Base-by-base conservation (phyloP, 441 rosid species). In the Raphanus hybrid region DNA sequence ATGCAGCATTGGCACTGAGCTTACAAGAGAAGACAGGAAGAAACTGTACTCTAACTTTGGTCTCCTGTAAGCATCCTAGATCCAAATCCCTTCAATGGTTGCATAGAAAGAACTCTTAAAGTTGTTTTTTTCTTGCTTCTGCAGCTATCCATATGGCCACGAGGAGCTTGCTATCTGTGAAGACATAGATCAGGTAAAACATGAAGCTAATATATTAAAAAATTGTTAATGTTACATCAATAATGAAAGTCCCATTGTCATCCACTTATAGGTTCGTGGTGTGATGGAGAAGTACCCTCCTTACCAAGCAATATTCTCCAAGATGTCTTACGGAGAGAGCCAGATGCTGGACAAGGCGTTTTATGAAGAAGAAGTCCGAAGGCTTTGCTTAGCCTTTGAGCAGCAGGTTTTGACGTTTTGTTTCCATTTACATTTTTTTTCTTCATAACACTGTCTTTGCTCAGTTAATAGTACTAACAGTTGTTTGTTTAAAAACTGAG, bases 311-410 rank as follows among this genome's bases (percentile, higher is more conserved):
- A 90, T 93, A 32, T 91, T 95, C 80, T 83, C 96, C 2, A 96
- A 86, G 81, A 76, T 96, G 77, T 88, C 98, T 1, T 93, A 93
- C 64, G 97, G 99, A 65, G 99, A 92, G 85, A 96, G 96, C 75
- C 98, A 93, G 83, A 84, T 93, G 88, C 98, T 96, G 2, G 98
- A 96, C 82, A 93, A 92, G 80, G 99, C 99, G 75, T 96, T 96
- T 78, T 96, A 93, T 29, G 99, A 93, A 80, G 99, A 96, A 83
- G 98, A 96, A 85, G 98, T 96, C 76, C 87, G 93, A 84, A 91
- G 99, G 88, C 97, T 93, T 58, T 96, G 98, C 87, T 82, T 93
- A 81, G 85, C 98, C 74, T 96, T 93, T 52, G 97, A 96, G 86
- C 99, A 93, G 70, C 98, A 96, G 98, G 99, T 93, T 78, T 9